Conservation (phyloP, 108 stramenopile genomes). For the Cylindrotheca fusiformis region DNA sequence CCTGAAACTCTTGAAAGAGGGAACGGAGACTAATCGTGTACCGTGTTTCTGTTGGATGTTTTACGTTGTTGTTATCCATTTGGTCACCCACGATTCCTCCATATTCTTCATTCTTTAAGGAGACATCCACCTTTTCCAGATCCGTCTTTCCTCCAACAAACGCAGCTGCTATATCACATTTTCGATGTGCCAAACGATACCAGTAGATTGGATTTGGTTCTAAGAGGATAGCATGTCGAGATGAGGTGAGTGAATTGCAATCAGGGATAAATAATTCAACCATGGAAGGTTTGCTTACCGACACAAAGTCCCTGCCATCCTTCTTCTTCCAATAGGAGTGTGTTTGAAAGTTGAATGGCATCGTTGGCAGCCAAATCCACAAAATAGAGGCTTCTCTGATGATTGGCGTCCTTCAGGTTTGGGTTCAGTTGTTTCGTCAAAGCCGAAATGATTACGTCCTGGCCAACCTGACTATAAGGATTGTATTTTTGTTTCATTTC, state of each 20-base stretch:
- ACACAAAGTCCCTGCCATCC: slow-evolving; percentile 56
- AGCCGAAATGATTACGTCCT: slow-evolving; percentile 35
- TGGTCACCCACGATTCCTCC: slow-evolving; percentile 65
- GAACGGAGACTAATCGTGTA: slow-evolving; percentile 38
- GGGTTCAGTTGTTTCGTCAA: not conserved
- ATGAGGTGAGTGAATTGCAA: not conserved
- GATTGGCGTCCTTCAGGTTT: not conserved
- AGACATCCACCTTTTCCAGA: slow-evolving; percentile 43
- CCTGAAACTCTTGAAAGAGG: slow-evolving; percentile 35
- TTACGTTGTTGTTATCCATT: slow-evolving; percentile 39
- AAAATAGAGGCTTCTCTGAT: slow-evolving; percentile 38
- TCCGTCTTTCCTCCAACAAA: slow-evolving; percentile 25
- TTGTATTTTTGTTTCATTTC: not conserved
- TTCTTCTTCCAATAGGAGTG: slow-evolving; percentile 42
- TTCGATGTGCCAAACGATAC: slow-evolving; percentile 47
- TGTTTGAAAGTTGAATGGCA: slow-evolving; percentile 43
- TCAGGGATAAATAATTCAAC: not conserved
- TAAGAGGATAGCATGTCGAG: slow-evolving; percentile 1
- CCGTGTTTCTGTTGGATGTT: slow-evolving; percentile 5
- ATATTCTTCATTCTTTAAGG: slow-evolving; percentile 16
- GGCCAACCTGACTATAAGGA: slow-evolving; percentile 25
- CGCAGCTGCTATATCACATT: slow-evolving; percentile 41
- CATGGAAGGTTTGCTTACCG: too few relatives aligned
- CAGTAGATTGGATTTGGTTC: slow-evolving; percentile 60
- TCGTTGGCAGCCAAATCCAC: slow-evolving; percentile 70